Evolutionary conservation across 164 flowering plant species (phyloP).

Genomic region (Chimonanthus praecox): DNA sequence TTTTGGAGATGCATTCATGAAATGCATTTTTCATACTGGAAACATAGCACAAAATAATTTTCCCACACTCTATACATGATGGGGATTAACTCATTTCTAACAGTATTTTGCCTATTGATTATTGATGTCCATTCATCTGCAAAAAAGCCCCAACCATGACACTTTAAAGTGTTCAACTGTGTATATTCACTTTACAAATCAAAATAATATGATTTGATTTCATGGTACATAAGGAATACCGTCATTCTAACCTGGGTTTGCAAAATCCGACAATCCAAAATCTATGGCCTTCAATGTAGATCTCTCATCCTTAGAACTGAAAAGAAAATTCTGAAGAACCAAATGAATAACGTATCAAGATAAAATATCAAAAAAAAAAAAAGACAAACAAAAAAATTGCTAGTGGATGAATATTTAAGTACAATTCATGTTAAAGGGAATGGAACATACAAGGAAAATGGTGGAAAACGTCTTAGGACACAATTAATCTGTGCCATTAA

Average conservation of each 20-base stretch:
- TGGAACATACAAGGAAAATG: background rate
- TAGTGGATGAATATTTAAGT: background rate
- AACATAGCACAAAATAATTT: background rate
- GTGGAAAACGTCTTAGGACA: background rate
- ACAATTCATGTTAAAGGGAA: background rate
- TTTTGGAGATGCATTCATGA: background rate
- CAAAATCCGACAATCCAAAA: constrained; percentile 95
- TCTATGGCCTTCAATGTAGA: constrained; percentile 84
- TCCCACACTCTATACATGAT: background rate
- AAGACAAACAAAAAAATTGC: background rate
- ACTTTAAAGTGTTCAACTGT: background rate
- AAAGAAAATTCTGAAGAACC: constrained; percentile 79
- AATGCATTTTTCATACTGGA: background rate
- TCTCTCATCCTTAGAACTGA: constrained; percentile 57
- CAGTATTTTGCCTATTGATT: background rate
- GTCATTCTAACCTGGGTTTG: constrained; percentile 70
- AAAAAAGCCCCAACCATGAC: background rate
- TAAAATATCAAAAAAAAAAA: background rate
- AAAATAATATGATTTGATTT: too few relatives aligned
- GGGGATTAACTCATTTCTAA: background rate
- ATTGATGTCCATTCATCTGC: background rate
- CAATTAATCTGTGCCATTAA: background rate
- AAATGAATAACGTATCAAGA: background rate
- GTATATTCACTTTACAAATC: background rate
- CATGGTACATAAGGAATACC: background rate